Evolutionary conservation across 306 rosid genomes (phyloP), one percentile per base, ranked within the genome.

Genomic region (Quercus wislizeni): DNA sequence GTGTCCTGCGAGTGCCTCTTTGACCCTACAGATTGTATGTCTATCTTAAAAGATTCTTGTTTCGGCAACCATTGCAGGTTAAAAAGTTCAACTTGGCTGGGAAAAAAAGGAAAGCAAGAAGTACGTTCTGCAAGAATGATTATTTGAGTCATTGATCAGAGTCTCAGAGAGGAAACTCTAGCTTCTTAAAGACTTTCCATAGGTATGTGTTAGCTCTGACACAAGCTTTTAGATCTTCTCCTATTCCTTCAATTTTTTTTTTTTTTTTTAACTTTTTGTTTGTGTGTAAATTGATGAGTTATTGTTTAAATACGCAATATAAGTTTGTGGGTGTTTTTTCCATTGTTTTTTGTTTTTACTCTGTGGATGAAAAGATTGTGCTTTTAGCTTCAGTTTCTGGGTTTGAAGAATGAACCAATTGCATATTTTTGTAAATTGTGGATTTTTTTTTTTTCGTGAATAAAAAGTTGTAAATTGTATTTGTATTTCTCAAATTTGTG

Each of bases 301-400:
- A 11, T 67, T 12, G 18, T 62, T 4, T 33, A 30, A 23, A 23
- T 59, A 35, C 59, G 71, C 64, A 9, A 27, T 67, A 80, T 56
- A 31, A 20, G 21, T 49, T 77, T 62, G 33, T 51, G 73, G 73
- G 71, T 73, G 21, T 2, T 70, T 46, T 52, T 56, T 30, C 17
- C 52, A 4, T 20, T 75, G 62, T 25, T 62, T 61, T 69, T 38
- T 28, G 15, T 72, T 27, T 59, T 69, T 23, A 20, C n/a, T 49
- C 23, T 76, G 6, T 41, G 46, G 75, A 67, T 70, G 30, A 77
- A 76, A 31, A 49, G 55, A 28, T 67, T 76, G 25, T 31, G 63
- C 62, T 71, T 38, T 74, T 19, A 11, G 46, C 20, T 25, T 54
- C 49, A 6, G 67, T 68, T 79, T 79, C 46, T 78, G 70, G 78